A percentile compares a stretch with the other conserved stretches of the same genome.
phyloP scores from a whole-genome alignment of 1,284 basidiomycete species.

The Ganoderma sp. region DNA sequence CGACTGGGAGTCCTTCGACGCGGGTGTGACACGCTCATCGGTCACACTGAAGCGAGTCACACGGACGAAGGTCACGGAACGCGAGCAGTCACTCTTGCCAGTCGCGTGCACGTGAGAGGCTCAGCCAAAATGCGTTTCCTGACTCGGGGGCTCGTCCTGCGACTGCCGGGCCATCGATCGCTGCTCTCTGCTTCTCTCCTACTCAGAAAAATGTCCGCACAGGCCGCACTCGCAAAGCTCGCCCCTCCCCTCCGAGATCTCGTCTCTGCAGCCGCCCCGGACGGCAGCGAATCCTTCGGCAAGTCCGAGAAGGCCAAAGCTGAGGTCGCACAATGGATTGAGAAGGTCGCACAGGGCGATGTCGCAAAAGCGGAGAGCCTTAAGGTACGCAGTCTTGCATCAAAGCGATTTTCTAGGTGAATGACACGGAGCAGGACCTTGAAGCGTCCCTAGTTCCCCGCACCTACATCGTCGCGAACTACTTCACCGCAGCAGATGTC shows the following conservation, averaged over 20 bases:
- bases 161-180: slow-evolving; percentile 31
- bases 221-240: slow-evolving; percentile 57
- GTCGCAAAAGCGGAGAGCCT: slow-evolving; percentile 54
- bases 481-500: slow-evolving; percentile 87
- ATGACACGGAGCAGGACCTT: slow-evolving; percentile 58
- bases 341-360: slow-evolving; percentile 62
- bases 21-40: slow-evolving; percentile 6
- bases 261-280: slow-evolving; percentile 54
- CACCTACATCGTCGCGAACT: slow-evolving; percentile 84
- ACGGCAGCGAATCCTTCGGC: slow-evolving; percentile 52
- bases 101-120: slow-evolving; percentile 34
- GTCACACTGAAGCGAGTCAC: slow-evolving; percentile 11
- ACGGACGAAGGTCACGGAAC: slow-evolving; percentile 21
- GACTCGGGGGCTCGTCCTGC: slow-evolving; percentile 31
- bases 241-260: slow-evolving; percentile 62
- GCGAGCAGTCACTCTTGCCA: slow-evolving; percentile 15
- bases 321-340: slow-evolving; percentile 73
- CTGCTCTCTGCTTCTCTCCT: slow-evolving; percentile 14
- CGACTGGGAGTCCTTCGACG: neutral
- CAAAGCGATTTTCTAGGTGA: slow-evolving; percentile 5
- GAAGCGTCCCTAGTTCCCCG: slow-evolving; percentile 75
- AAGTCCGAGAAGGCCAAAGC: slow-evolving; percentile 65
- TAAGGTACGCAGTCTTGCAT: slow-evolving; percentile 48
- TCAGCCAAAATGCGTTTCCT: slow-evolving; percentile 34
- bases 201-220: slow-evolving; percentile 61